phyloP scores from a whole-genome alignment of 495 filamentous ascomycete genomes.

The Elaphomyces granulatus region DNA sequence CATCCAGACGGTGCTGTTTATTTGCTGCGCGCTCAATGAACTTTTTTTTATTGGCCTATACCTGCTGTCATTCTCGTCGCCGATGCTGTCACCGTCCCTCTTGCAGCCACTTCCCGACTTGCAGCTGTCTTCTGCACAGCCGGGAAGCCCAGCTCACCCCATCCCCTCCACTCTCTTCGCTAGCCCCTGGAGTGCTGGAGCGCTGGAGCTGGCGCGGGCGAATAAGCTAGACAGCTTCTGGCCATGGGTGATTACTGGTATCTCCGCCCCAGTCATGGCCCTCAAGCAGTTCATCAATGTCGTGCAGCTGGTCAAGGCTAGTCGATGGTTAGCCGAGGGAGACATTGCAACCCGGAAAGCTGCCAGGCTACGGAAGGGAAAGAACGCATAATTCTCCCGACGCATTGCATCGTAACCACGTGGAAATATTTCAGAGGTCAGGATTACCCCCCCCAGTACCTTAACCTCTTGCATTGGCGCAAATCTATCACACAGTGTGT shows the following conservation, averaged over 20 bases:
- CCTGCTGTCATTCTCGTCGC: slow-evolving; percentile 89
- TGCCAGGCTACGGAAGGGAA: slow-evolving; percentile 8
- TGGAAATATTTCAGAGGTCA: too few species aligned
- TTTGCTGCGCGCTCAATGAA: slow-evolving; percentile 83
- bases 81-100: slow-evolving; percentile 69
- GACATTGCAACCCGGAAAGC: slow-evolving; percentile 37
- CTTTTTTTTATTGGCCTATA: slow-evolving; percentile 96
- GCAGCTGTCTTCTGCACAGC: slow-evolving; percentile 40
- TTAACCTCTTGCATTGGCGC: too few species aligned
- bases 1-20: slow-evolving; percentile 71
- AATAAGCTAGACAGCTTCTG: slow-evolving; percentile 81
- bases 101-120: slow-evolving; percentile 37
- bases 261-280: slow-evolving; percentile 74
- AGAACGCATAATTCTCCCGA: slow-evolving; percentile 20
- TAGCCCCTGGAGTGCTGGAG: slow-evolving; percentile 78
- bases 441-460: too few species aligned
- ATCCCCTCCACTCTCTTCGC: slow-evolving; percentile 55
- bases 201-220: slow-evolving; percentile 75
- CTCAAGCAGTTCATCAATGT: slow-evolving; percentile 91
- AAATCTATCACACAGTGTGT: too few species aligned
- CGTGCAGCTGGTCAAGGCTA: slow-evolving; percentile 86
- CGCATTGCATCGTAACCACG: too few species aligned
- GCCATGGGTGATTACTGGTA: slow-evolving; percentile 78
- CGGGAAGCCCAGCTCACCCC: slow-evolving; percentile 50
- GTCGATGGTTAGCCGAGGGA: slow-evolving; percentile 81